These are phyloP conservation scores for Monosporascus sp. DNA, from an alignment of 2,329 filamentous ascomycete genomes.

Conservation along the genomic window DNA sequence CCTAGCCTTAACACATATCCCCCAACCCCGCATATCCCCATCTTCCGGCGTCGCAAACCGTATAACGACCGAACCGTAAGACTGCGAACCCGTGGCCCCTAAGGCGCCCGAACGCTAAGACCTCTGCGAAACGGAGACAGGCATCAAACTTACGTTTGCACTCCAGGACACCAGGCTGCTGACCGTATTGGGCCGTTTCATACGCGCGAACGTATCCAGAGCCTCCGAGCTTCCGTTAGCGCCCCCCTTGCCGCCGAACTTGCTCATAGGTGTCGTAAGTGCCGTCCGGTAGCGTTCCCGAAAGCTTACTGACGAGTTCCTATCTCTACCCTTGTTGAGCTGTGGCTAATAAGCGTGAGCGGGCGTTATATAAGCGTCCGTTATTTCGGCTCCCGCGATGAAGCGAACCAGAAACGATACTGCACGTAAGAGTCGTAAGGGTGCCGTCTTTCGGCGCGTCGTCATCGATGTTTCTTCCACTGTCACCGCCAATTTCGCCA, in stretches of 20 bases:
- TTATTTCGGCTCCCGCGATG: constrained; percentile 3
- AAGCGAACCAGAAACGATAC: constrained; percentile 13
- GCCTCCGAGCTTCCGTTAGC: constrained; percentile 26
- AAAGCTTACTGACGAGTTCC: constrained; percentile 36
- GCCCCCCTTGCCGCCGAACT: constrained; percentile 32
- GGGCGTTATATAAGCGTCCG: background rate
- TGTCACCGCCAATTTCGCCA: constrained; percentile 10
- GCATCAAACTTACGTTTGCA: constrained; percentile 28
- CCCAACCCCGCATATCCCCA: background rate
- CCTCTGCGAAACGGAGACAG: constrained; percentile 25
- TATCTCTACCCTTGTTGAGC: constrained; percentile 9
- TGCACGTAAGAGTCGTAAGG: constrained; percentile 32
- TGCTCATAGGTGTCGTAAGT: constrained; percentile 46
- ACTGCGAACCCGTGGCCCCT: background rate
- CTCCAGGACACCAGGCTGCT: constrained; percentile 20
- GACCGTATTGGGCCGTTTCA: constrained; percentile 33
- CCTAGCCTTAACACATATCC: constrained; percentile 27
- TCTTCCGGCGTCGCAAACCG: background rate
- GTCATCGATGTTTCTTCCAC: constrained; percentile 26
- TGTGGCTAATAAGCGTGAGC: constrained; percentile 12
- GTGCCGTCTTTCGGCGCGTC: constrained; percentile 39
- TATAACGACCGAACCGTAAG: background rate
- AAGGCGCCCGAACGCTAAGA: constrained; percentile 27
- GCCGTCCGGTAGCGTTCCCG: constrained; percentile 45
- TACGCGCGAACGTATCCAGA: constrained; percentile 37